These are phyloP conservation scores for Saccharomycopsis sp. DNA, from an alignment of 805 yeast genomes.

Conservation along the genomic window DNA sequence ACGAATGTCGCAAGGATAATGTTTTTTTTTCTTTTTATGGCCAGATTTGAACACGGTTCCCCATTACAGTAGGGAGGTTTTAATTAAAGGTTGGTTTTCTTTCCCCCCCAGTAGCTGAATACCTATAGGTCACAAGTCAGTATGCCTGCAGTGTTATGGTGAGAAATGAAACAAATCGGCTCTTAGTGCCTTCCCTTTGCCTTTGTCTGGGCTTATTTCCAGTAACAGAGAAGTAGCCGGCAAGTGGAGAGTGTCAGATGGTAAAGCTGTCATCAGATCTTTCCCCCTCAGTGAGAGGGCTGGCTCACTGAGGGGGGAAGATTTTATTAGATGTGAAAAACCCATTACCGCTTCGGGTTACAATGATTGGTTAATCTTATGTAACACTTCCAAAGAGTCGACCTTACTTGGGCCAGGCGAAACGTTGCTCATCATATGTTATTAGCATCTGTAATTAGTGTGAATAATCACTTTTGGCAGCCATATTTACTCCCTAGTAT, in stretches of 20 bases:
- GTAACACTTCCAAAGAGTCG: neutral
- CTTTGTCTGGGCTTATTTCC: neutral
- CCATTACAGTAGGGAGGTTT: neutral
- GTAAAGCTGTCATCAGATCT: too few relatives aligned
- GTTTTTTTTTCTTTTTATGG: neutral
- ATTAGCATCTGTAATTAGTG: neutral
- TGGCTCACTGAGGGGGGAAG: neutral
- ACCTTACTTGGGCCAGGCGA: neutral
- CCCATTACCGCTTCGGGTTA: neutral
- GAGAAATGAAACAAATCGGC: too few relatives aligned
- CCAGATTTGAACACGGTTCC: neutral
- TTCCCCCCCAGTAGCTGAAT: neutral
- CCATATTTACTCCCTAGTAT: neutral
- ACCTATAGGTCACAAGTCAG: too few relatives aligned
- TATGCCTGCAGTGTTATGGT: too few relatives aligned
- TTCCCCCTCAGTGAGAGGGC: neutral
- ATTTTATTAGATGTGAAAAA: neutral
- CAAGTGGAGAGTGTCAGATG: neutral
- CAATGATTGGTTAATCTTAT: neutral
- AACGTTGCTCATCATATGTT: neutral
- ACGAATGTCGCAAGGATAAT: neutral
- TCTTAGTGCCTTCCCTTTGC: neutral
- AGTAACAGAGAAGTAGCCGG: neutral
- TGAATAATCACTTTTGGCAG: neutral
- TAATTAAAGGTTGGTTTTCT: neutral